Base-by-base conservation (phyloP, 1,284 basidiomycete genomes). In the Rhodotorula sp. region DNA sequence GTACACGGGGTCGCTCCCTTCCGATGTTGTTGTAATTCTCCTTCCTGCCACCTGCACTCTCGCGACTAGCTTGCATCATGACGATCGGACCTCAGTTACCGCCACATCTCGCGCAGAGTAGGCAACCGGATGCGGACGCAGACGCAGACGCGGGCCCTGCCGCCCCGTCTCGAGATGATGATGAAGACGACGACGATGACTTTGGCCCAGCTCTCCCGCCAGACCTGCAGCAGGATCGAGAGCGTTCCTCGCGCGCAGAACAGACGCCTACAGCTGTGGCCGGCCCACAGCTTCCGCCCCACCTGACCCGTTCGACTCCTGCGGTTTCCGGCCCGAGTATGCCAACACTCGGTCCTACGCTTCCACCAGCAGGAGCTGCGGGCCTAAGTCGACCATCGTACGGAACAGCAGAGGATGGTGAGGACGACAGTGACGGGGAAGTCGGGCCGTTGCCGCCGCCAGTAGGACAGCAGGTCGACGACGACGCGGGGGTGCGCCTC, bases 401-500 rank as follows among this genome's bases (percentile, higher is more conserved):
- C 4, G 46, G 26, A 22, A 20, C 51, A n/a, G 29, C 49, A 51
- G 18, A 45, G 33, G 24, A 46, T 42, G 29, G 84, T 37, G 83
- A 77, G 30, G 71, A 87, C 22, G 87, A 88, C 60, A 86, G 86
- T 64, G 88, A 89, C 60, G 88, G 89, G 65, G 89, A 89, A 70
- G 86, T 90, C 70, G 92, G 91, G 5, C 93, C 93, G 1, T 84
- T 84, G 79, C 90, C 89, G 0, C 80, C 88, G 0, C 87, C 89
- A 4, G 78, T 78, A 30, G 78, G 82, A 22, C 51, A 61, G 30
- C 20, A 4, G 4, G 75, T 71, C 57, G 81, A 76, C 66, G 79
- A 82, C 49, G 86, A 88, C 70, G 80, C 79, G 17, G 90, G 87
- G 4, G 89, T 92, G 3, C 82, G 86, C 60, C 87, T 89, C 78